Percentiles rank a stretch among this genome's conserved stretches.
Conservation (phyloP, 139 green algal species). For the Zygnema cylindricum region DNA sequence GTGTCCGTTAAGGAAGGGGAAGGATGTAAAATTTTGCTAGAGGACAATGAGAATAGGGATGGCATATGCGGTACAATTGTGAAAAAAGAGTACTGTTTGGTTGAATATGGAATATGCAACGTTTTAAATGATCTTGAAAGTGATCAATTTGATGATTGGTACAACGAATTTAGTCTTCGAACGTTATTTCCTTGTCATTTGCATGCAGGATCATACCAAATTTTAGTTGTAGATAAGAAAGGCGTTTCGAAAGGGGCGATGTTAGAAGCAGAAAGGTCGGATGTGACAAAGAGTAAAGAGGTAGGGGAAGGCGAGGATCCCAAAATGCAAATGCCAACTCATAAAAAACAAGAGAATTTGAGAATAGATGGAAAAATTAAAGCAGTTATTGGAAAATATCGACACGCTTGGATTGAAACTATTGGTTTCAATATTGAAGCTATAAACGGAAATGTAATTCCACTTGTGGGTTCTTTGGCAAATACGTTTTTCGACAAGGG, state of each 20-base stretch:
- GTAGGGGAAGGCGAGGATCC: neutral
- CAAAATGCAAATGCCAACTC: too few species aligned
- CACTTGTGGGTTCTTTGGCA: neutral
- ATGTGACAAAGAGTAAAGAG: neutral
- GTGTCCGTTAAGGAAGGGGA: neutral
- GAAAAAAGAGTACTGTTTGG: neutral
- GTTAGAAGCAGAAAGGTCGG: neutral
- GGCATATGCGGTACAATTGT: neutral
- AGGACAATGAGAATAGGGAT: neutral
- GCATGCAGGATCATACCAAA: neutral
- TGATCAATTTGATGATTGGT: neutral
- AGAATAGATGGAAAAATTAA: neutral
- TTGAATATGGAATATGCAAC: neutral
- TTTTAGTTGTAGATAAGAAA: neutral
- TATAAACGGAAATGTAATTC: neutral
- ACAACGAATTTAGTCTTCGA: neutral
- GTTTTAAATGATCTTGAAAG: neutral
- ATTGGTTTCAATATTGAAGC: neutral
- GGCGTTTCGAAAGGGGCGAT: neutral
- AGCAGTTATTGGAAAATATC: conserved; percentile 15
- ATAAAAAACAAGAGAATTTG: too few species aligned
- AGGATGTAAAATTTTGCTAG: neutral
- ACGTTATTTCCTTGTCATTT: neutral
- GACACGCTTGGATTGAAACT: conserved; percentile 23
- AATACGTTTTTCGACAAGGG: neutral